Base-by-base conservation (phyloP, 192 early-diverging fungal species). In the Mortierella claussenii region DNA sequence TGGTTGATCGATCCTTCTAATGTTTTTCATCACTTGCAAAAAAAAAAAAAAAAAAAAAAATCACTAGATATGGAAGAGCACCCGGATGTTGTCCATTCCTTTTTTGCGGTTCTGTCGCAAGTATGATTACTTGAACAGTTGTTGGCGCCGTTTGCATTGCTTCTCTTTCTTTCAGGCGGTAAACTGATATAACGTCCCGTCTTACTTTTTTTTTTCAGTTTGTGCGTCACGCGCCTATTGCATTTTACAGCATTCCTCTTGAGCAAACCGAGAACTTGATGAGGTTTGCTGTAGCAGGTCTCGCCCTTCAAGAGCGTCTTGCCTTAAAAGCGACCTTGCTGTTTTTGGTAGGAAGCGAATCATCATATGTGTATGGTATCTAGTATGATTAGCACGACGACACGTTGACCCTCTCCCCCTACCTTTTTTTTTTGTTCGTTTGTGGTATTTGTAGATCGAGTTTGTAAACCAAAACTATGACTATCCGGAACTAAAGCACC, bases 61-160 rank as follows among this genome's bases (percentile, higher is more conserved):
- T 47, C n/a, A n/a, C 18, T 78, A 88, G 86, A 78, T 24, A 86
- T 88, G 81, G 86, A 88, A 44, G 57, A 83, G 42, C 43, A 76
- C 13, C 86, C 86, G 3, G 86, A 88, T 52, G 60, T 85, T 23
- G 74, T 84, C 12, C 59, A 84, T 45, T 80, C 81, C 1, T 85
- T 81, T 52, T 86, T 88, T 63, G 68, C 65, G 12, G 62, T 86
- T 20, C 48, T 88, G 2, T 82, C 82, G 18, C 65, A 81, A 50
- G 86, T 88, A 83, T 50, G 34, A 23, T n/a, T n/a, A n/a, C n/a
- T n/a, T n/a, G n/a, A n/a, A n/a, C n/a, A n/a, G n/a, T n/a, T n/a
- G n/a, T n/a, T n/a, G n/a, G n/a, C n/a, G n/a, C n/a, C n/a, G n/a
- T n/a, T n/a, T n/a, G n/a, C n/a, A n/a, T n/a, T n/a, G n/a, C n/a